Conservation (phyloP, 306 rosid species). For the Trifolium dubium region DNA sequence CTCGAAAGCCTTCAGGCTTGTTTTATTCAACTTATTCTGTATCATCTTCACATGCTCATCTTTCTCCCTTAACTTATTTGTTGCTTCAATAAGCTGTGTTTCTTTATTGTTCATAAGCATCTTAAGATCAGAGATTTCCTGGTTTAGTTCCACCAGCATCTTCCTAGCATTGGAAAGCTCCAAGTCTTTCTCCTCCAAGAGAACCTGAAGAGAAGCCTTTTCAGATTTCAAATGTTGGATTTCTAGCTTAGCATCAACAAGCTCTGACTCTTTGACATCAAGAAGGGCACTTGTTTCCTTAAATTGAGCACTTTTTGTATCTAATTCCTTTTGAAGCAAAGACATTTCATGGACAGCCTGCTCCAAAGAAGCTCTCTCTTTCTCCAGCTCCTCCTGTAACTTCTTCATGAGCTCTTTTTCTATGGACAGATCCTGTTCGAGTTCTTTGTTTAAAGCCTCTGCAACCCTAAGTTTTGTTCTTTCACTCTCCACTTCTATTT, state of each 20-base stretch:
- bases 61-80: slow-evolving; percentile 75
- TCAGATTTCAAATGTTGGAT: slow-evolving; percentile 83
- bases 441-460: slow-evolving; percentile 68
- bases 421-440: slow-evolving; percentile 59
- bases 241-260: slow-evolving; percentile 80
- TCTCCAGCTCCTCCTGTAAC: slow-evolving; percentile 69
- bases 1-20: slow-evolving; percentile 64
- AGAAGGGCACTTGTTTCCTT: slow-evolving; percentile 56
- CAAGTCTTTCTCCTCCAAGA: slow-evolving; percentile 79
- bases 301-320: slow-evolving; percentile 53
- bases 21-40: slow-evolving; percentile 55
- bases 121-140: slow-evolving; percentile 74
- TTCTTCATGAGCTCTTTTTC: slow-evolving; percentile 68
- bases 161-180: slow-evolving; percentile 82
- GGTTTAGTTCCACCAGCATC: slow-evolving; percentile 60
- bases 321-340: slow-evolving; percentile 62
- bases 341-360: slow-evolving; percentile 65
- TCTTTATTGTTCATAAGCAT: slow-evolving; percentile 70
- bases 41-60: slow-evolving; percentile 66
- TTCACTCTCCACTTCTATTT: slow-evolving; percentile 77
- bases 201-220: slow-evolving; percentile 65
- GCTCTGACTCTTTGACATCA: slow-evolving; percentile 65
- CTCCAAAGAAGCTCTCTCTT: slow-evolving; percentile 65
- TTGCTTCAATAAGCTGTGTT: slow-evolving; percentile 73
- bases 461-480: slow-evolving; percentile 63